These are phyloP conservation scores for Colletotrichum magnum DNA, from an alignment of 2,329 filamentous ascomycete species.

Conservation along the genomic window DNA sequence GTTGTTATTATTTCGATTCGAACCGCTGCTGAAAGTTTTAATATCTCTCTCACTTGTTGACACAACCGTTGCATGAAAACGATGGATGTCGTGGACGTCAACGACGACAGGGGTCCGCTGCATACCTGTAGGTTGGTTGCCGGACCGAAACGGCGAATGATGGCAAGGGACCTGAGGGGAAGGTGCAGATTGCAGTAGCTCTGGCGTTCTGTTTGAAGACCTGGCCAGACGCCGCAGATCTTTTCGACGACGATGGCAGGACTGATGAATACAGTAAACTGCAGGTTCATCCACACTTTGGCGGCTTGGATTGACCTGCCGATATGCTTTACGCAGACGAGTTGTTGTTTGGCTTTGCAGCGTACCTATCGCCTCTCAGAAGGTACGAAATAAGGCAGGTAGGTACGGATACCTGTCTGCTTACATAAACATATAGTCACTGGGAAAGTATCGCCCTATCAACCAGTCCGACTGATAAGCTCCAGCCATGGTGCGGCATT, in stretches of 20 bases:
- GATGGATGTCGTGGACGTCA: constrained; percentile 7
- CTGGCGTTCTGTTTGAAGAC: constrained; percentile 16
- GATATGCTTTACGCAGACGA: constrained; percentile 8
- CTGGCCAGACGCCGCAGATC: constrained; percentile 3
- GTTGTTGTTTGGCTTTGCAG: constrained; percentile 9
- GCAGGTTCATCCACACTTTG: constrained; percentile 33
- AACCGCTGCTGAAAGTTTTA: not conserved
- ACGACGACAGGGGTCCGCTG: constrained; percentile 19
- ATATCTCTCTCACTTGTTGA: not conserved
- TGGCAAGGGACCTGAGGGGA: constrained; percentile 3
- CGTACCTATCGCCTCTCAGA: not conserved
- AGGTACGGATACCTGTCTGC: not conserved
- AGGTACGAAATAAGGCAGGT: not conserved
- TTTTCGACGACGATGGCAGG: not conserved
- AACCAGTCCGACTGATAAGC: constrained; percentile 4
- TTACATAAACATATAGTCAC: not conserved
- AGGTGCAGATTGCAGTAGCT: constrained; percentile 1
- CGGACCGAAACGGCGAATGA: constrained; percentile 29
- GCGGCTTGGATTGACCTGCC: not conserved
- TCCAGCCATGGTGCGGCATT: not conserved
- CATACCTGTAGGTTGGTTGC: not conserved
- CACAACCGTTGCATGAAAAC: constrained; percentile 1
- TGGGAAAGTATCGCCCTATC: not conserved
- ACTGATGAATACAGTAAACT: constrained; percentile 12
- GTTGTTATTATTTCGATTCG: too few species aligned